Base-by-base conservation (phyloP, 2,329 filamentous ascomycete genomes). In the Rhinocladiella similis region DNA sequence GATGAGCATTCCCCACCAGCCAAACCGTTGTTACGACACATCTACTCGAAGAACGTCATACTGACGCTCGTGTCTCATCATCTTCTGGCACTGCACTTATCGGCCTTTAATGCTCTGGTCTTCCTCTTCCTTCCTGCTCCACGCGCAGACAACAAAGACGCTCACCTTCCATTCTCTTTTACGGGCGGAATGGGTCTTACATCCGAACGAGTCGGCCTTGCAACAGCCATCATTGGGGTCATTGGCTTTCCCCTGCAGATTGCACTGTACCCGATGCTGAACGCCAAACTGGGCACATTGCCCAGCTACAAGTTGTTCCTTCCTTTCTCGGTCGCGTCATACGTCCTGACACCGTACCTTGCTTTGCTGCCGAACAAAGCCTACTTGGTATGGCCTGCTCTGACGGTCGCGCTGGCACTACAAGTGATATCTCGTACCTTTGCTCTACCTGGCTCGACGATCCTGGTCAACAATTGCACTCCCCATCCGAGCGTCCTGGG, bases 391-490 rank as follows among this genome's bases (percentile, higher is more conserved):
- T 91, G 88, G 89, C 63, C 81, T 0, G 81, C 83, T 1, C 85
- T 91, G 16, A 78, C 80, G 0, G 66, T 82, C 1, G 84, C 90
- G 1, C 76, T 90, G 1, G 77, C 83, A 14, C 69, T 91, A 7
- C 89, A 92, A 67, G 88, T 91, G 14, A 77, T 86, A 3, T 88
- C 86, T 0, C 80, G 89, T 25, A 93, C 89, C 0, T 90, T 92
- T 65, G 79, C 82, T 0, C 65, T 87, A 0, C 84, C 85, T 0
- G 80, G 79, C 0, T 78, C 78, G 0, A 79, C 82, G 0, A 86
- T 87, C 2, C 68, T 84, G 36, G 74, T 86, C 13, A 86, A 86
- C 55, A 85, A 86, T 58, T 80, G 76, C 47, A 80, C 80, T 36
- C 82, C 84, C 0, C 78, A 84, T 62, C 77, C 80, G 0, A 75